A percentile compares a stretch with the other conserved stretches of the same genome.
phyloP scores from a whole-genome alignment of 306 rosid species.

The Cajanus cajan region DNA sequence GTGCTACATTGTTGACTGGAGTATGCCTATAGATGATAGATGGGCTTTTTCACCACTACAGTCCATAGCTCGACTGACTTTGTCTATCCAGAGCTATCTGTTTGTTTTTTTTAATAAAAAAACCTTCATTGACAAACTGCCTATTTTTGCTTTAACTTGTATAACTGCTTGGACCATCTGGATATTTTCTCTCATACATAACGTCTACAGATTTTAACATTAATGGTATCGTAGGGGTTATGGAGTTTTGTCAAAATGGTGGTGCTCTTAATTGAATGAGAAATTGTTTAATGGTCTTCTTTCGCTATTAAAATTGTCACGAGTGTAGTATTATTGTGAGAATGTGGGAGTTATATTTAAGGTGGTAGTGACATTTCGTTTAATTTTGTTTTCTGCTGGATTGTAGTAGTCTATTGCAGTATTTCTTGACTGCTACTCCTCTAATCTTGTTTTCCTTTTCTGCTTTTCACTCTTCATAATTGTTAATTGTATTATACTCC shows the following conservation, averaged over 20 bases:
- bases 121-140: not conserved
- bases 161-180: not conserved
- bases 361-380: not conserved
- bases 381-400: not conserved
- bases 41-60: not conserved
- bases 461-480: not conserved
- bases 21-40: not conserved
- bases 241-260: not conserved
- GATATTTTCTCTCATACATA: not conserved
- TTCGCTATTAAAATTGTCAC: not conserved
- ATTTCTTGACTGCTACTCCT: not conserved
- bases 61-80: not conserved
- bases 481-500: not conserved
- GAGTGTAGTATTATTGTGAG: not conserved
- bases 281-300: not conserved
- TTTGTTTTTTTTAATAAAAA: not conserved
- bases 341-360: not conserved
- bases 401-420: not conserved
- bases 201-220: not conserved
- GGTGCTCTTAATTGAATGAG: not conserved
- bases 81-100: not conserved
- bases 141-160: not conserved
- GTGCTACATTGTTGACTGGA: not conserved
- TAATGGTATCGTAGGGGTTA: not conserved
- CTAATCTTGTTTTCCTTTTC: not conserved